These are phyloP conservation scores for Talaromyces sp. DNA, from an alignment of 2,329 filamentous ascomycete species.

Conservation along the genomic window DNA sequence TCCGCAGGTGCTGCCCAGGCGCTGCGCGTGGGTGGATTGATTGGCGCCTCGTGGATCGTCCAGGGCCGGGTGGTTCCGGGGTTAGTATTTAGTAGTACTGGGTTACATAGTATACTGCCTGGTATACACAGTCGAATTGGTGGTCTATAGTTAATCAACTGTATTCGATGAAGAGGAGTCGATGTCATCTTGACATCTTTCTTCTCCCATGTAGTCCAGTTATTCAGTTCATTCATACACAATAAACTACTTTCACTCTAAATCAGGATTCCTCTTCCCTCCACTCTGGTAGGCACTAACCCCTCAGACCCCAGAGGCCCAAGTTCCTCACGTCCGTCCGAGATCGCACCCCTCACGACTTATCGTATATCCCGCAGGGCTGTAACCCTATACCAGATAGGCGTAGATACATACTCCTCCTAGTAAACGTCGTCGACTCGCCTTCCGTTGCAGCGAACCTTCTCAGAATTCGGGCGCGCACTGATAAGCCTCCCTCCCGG, in stretches of 20 bases:
- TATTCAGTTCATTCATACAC: too few relatives aligned
- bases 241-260: too few relatives aligned
- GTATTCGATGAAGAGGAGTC: not conserved
- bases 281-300: not conserved
- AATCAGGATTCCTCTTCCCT: not conserved
- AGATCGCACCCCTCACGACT: slow-evolving; percentile 10
- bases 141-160: not conserved
- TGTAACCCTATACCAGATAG: not conserved
- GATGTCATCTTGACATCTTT: not conserved
- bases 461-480: not conserved
- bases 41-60: slow-evolving; percentile 24
- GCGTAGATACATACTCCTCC: too few relatives aligned
- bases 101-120: not conserved
- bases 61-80: slow-evolving; percentile 22
- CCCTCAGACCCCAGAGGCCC: too few relatives aligned
- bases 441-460: not conserved
- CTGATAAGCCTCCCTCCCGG: slow-evolving; percentile 18
- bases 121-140: not conserved
- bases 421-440: too few relatives aligned
- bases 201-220: too few relatives aligned
- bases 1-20: slow-evolving; percentile 18
- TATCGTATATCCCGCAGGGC: slow-evolving; percentile 10
- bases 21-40: slow-evolving; percentile 25
- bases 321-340: slow-evolving; percentile 3
- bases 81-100: not conserved